Conservation (phyloP, 257 asterid genomes). For the Verbascum thapsus region DNA sequence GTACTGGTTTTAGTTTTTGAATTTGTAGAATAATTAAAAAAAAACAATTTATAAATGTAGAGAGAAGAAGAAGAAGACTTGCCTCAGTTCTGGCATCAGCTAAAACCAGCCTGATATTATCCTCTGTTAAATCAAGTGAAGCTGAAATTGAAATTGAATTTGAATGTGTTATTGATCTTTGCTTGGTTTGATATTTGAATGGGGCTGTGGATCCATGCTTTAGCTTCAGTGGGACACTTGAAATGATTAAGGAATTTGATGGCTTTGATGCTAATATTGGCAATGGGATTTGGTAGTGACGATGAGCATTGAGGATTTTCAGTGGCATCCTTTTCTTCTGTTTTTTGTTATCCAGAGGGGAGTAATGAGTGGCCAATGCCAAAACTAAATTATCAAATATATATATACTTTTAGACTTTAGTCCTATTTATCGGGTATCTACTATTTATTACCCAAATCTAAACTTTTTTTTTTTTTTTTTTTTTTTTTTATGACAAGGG, state of each 20-base stretch:
- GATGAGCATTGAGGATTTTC: constrained; percentile 42
- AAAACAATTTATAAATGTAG: too few relatives aligned
- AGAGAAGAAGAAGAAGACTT: constrained; percentile 17
- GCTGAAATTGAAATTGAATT: constrained; percentile 52
- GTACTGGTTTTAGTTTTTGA: too few relatives aligned
- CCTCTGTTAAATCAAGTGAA: constrained; percentile 79
- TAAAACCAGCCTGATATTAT: constrained; percentile 62
- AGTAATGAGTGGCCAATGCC: constrained; percentile 39
- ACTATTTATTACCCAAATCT: too few relatives aligned
- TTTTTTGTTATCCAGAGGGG: constrained; percentile 25
- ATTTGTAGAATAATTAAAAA: neutral
- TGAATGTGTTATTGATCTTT: constrained; percentile 34
- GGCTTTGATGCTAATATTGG: constrained; percentile 27
- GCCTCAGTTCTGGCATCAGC: constrained; percentile 73
- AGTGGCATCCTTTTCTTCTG: constrained; percentile 36
- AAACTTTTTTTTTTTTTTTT: too few relatives aligned
- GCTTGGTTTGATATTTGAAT: constrained; percentile 23
- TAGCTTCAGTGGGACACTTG: constrained; percentile 30
- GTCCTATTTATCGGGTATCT: too few relatives aligned
- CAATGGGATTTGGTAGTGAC: constrained; percentile 25
- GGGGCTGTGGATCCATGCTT: constrained; percentile 29
- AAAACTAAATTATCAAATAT: neutral
- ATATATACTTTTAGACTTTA: too few relatives aligned
- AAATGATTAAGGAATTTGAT: constrained; percentile 24
- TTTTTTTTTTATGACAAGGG: too few relatives aligned